Evolutionary conservation across 169 alveolate species (phyloP).

Genomic region (Plasmodium billcollinsi): DNA sequence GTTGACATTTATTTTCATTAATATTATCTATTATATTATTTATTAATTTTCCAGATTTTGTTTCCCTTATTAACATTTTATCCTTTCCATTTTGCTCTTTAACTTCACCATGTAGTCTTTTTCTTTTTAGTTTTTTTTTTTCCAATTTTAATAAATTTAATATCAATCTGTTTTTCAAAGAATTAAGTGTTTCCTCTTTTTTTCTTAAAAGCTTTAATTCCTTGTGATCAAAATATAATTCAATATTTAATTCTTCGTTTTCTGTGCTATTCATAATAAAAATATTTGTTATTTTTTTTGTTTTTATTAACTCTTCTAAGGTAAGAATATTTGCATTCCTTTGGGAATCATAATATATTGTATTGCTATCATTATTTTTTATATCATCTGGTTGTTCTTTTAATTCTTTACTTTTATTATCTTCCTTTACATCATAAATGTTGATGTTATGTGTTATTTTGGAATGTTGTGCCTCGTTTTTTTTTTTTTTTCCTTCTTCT

Average conservation of each 20-base stretch:
- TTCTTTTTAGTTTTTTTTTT: constrained; percentile 26
- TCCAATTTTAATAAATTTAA: constrained; percentile 50
- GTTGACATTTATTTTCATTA: neutral
- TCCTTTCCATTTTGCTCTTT: constrained; percentile 4
- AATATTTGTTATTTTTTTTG: constrained; percentile 16
- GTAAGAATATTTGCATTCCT: constrained; percentile 9
- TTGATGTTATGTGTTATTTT: neutral
- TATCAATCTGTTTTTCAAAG: constrained; percentile 49
- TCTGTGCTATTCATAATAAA: constrained; percentile 50
- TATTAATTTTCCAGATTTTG: neutral
- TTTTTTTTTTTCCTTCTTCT: no score
- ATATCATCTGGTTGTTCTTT: no score
- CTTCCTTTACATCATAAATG: neutral
- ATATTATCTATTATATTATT: neutral
- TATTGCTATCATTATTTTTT: neutral
- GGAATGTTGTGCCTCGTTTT: no score
- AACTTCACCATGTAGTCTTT: constrained; percentile 2
- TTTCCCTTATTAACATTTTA: neutral
- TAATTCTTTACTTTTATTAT: neutral
- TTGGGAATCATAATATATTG: neutral
- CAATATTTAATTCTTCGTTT: constrained; percentile 58
- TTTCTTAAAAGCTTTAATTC: constrained; percentile 71
- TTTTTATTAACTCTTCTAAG: constrained; percentile 27
- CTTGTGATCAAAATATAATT: constrained; percentile 42
- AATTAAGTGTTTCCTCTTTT: constrained; percentile 48